phyloP scores from a whole-genome alignment of 148 eudicot genomes.

The Persicaria maculosa region DNA sequence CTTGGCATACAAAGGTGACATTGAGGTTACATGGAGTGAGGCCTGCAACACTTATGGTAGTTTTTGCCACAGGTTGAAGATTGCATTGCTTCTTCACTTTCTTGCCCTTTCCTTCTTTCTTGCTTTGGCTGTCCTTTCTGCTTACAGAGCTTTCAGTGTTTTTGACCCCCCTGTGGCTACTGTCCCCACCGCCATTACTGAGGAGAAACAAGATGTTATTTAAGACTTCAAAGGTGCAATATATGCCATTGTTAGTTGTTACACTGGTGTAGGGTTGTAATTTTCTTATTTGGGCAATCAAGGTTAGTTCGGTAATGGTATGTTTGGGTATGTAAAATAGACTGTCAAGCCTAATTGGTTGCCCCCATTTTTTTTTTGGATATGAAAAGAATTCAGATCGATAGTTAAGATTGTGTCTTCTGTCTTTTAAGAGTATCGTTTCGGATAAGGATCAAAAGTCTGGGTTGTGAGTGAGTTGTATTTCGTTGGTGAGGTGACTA shows the following conservation, averaged over 20 bases:
- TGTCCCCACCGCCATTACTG: conserved; percentile 33
- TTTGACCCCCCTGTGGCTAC: conserved; percentile 36
- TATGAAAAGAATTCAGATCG: too few species aligned
- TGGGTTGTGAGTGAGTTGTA: too few species aligned
- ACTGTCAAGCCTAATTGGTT: not conserved
- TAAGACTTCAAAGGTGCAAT: not conserved
- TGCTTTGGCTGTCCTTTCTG: conserved; percentile 56
- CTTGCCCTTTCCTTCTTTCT: conserved; percentile 56
- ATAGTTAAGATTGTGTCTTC: too few species aligned
- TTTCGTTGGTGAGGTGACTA: too few species aligned
- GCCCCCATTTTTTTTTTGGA: not conserved
- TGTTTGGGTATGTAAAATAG: not conserved
- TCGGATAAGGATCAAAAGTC: too few species aligned
- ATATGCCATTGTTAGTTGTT: not conserved
- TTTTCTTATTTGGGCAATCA: not conserved
- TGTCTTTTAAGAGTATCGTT: too few species aligned
- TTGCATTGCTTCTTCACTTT: conserved; percentile 49
- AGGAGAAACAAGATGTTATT: conserved; percentile 19
- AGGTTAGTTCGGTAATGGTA: not conserved
- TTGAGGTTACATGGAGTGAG: conserved; percentile 69
- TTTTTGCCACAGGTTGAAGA: conserved; percentile 57
- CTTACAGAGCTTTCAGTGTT: conserved; percentile 53
- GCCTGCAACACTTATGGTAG: conserved; percentile 69
- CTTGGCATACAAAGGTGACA: conserved; percentile 65
- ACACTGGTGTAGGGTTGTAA: not conserved